phyloP scores from a whole-genome alignment of 129 eudicot genomes.

The Ambrosia trifida region DNA sequence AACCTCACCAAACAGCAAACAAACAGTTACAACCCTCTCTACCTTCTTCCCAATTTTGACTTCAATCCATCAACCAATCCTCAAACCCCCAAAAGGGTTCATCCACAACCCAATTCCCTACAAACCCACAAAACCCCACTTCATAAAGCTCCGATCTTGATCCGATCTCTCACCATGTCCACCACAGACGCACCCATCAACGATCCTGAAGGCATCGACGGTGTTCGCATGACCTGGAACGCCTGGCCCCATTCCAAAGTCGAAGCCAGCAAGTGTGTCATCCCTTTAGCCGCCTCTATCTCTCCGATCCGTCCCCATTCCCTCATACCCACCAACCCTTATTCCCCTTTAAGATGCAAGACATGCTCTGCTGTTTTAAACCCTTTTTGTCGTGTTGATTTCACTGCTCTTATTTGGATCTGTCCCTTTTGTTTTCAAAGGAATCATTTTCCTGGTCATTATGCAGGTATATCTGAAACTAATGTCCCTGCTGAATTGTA shows the following conservation, averaged over 20 bases:
- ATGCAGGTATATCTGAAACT: conserved; percentile 49
- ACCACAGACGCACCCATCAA: conserved; percentile 61
- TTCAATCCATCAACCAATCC: too few relatives aligned
- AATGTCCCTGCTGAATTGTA: conserved; percentile 46
- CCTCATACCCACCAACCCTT: conserved; percentile 62
- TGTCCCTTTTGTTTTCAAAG: conserved; percentile 49
- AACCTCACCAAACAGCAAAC: background rate
- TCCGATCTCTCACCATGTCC: too few relatives aligned
- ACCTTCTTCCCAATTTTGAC: background rate
- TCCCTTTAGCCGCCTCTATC: conserved; percentile 87
- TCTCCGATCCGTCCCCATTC: conserved; percentile 77
- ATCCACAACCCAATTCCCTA: conserved; percentile 1
- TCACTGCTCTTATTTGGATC: conserved; percentile 82
- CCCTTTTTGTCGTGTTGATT: conserved; percentile 76
- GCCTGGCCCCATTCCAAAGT: conserved; percentile 83
- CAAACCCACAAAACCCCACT: conserved; percentile 16
- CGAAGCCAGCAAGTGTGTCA: conserved; percentile 78
- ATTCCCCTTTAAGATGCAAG: conserved; percentile 74
- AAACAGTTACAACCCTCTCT: background rate
- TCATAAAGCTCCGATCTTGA: background rate
- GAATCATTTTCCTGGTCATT: conserved; percentile 62
- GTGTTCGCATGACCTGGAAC: conserved; percentile 87
- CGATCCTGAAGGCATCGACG: conserved; percentile 90
- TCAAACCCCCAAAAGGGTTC: conserved; percentile 9
- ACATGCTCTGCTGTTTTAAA: conserved; percentile 69